Evolutionary conservation across 2,329 filamentous ascomycete genomes (phyloP), one percentile per base, ranked within the genome.

Genomic region (Penicillium aurantiogriseum): DNA sequence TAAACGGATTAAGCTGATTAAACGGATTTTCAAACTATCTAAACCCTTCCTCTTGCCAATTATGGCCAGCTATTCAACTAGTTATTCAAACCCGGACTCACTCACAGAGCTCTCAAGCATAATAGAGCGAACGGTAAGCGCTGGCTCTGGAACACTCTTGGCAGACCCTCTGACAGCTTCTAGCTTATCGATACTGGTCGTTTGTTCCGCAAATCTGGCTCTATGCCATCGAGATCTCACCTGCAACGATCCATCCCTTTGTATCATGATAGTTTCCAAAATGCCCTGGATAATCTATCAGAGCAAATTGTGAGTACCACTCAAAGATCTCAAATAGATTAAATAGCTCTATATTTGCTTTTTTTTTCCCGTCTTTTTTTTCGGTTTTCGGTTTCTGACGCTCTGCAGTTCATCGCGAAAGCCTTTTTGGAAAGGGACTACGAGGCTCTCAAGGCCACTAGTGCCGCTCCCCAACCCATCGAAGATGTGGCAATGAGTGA

Each of bases 391-490:
- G 27, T 29, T 17, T 45, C 59, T 67, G 40, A 67, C 47, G 3
- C 27, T 38, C 25, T 31, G 38, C 57, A 77, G 76, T 76, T 76
- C 46, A 73, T 77, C 43, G 76, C 76, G 33, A 78, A 78, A 60
- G 71, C 75, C 1, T 74, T 76, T 49, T 61, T 78, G 17, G 76
- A 78, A 64, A 71, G 67, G 56, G 76, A 78, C 52, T 77, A 77
- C 51, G 71, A 76, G 44, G 68, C 66, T 19, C 62, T 76, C 40
- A 67, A 67, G 56, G 71, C 71, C 5, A 69, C 63, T 27, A 74
- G 71, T 48, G 58, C 65, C 23, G 65, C 65, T n/a, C 59, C 67
- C n/a, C 61, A 64, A 35, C 60, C 61, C 33, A 51, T 60, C 3
- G 60, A 73, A 55, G 73, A 75, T 59, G 64, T 69, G 49, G 57